Base-by-base conservation (phyloP, 2,329 filamentous ascomycete genomes). In the Stemphylium beticola region DNA sequence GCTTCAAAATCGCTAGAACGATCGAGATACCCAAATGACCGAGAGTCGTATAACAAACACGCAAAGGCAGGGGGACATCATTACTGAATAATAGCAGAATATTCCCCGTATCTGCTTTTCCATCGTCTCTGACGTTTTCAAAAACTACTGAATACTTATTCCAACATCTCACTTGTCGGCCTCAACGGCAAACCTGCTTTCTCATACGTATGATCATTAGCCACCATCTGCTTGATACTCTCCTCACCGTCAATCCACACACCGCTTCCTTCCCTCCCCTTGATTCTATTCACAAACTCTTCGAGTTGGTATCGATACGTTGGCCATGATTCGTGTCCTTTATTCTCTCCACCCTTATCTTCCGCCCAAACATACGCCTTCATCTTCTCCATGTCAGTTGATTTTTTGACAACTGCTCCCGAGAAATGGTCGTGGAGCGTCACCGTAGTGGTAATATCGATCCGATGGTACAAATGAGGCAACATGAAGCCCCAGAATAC, bases 231-330 rank as follows among this genome's bases (percentile, higher is more conserved):
- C 39, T 46, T 57, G 22, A 74, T 70, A 32, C 68, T 74, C 20
- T 77, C 75, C 42, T 75, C 67, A 12, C 60, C 53, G 8, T 64
- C 60, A 8, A 76, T 42, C 70, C 70, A 75, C 6, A 58, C 45
- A 17, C 61, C 66, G 14, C 60, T 63, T 3, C 68, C 68, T 32
- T 71, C 54, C 20, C 65, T 60, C 12, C 59, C 62, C 50, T 66
- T 69, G 2, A 75, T 62, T 12, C 53, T 55, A 34, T 74, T 64
- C 20, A 76, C 72, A 59, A 77, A 77, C 12, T 65, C 67, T 50
- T 76, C 72, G 8, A 76, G 50, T 57, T 72, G 67, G 42, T 72
- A 73, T 11, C 73, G 56, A 60, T 76, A 76, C 17, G 73, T 74
- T 11, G 63, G 56, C 73, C 74, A 76, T 52, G 53, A 71, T 4